phyloP scores from a whole-genome alignment of 2,329 filamentous ascomycete species.

The Arthrobotrys iridis region DNA sequence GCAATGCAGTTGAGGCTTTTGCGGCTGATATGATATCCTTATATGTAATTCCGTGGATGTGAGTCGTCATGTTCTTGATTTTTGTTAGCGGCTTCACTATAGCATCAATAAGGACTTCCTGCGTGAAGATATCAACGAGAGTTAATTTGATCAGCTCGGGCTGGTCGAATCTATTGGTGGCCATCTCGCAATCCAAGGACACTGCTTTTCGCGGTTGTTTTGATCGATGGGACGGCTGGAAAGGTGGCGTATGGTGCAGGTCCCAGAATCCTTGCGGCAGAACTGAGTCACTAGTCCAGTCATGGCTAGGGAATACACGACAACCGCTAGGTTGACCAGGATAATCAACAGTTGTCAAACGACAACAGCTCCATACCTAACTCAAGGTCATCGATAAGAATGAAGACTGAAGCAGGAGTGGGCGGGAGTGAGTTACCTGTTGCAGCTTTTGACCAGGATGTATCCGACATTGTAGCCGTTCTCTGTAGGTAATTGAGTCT shows the following conservation, averaged over 20 bases:
- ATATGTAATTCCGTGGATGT: conserved; percentile 65
- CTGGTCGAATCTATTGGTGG: conserved; percentile 63
- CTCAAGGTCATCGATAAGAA: background rate
- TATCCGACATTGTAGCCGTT: conserved; percentile 23
- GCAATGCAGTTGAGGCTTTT: conserved; percentile 60
- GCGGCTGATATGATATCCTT: conserved; percentile 62
- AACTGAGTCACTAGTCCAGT: conserved; percentile 38
- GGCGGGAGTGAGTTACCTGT: background rate
- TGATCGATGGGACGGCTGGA: background rate
- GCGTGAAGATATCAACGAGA: conserved; percentile 66
- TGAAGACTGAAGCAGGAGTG: background rate
- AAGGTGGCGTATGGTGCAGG: conserved; percentile 29
- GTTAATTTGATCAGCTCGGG: conserved; percentile 67
- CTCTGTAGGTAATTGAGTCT: conserved; percentile 3
- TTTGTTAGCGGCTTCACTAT: conserved; percentile 65
- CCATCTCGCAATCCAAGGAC: conserved; percentile 70
- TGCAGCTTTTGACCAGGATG: conserved; percentile 33
- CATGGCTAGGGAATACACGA: conserved; percentile 17
- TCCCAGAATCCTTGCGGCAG: conserved; percentile 45
- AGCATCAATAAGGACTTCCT: conserved; percentile 65
- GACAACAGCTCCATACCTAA: conserved; percentile 33
- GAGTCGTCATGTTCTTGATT: conserved; percentile 66
- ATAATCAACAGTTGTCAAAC: conserved; percentile 14
- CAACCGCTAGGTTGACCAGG: conserved; percentile 43
- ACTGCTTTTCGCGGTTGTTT: conserved; percentile 58